Conservation (phyloP, 2,329 filamentous ascomycete genomes). For the Ceratocystis diversiconidia region DNA sequence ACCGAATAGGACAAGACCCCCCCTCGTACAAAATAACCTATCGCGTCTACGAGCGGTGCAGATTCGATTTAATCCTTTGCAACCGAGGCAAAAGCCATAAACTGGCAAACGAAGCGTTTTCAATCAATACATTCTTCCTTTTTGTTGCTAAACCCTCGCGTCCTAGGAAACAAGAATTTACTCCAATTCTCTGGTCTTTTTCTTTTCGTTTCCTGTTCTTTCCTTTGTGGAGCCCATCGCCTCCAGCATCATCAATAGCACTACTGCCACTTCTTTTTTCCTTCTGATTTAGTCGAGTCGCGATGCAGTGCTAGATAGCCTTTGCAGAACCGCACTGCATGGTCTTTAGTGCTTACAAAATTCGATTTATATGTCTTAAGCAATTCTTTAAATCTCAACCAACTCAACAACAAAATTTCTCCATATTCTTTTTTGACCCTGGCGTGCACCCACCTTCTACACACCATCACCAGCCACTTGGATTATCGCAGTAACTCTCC, state of each 20-base stretch:
- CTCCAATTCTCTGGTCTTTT: neutral
- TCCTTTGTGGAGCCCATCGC: neutral
- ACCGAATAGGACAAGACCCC: neutral
- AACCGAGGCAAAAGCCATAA: constrained; percentile 9
- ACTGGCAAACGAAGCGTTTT: constrained; percentile 1
- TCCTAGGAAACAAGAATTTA: neutral
- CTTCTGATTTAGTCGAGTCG: neutral
- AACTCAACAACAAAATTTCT: neutral
- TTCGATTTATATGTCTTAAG: no score
- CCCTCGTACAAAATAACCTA: neutral
- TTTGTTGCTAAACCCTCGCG: neutral
- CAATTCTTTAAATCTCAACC: neutral
- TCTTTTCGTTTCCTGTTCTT: neutral
- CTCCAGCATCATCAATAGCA: neutral
- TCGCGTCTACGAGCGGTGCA: neutral
- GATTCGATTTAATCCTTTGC: neutral
- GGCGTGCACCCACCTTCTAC: neutral
- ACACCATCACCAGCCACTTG: constrained; percentile 1
- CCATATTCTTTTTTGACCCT: neutral
- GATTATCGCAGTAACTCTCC: neutral
- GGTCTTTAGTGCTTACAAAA: neutral
- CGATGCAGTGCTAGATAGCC: constrained; percentile 1
- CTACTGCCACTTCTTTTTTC: neutral
- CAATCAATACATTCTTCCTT: constrained; percentile 3
- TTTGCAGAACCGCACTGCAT: neutral